Conservation (phyloP, 2,329 filamentous ascomycete species). For the Talaromyces sp. region DNA sequence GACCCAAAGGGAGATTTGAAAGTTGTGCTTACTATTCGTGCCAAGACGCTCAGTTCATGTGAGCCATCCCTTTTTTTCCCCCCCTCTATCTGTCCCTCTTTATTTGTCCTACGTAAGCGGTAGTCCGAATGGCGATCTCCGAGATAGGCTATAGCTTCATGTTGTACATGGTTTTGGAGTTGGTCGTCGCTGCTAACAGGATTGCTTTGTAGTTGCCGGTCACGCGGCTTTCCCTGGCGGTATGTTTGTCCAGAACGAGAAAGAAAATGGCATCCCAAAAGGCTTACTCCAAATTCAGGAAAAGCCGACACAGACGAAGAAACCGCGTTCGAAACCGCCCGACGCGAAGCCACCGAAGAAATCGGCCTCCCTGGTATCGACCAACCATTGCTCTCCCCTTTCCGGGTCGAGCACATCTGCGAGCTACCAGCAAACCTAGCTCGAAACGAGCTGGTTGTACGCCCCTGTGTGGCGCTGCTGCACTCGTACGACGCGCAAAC, state of each 20-base stretch:
- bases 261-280: neutral
- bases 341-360: constrained; percentile 87
- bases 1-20: constrained; percentile 73
- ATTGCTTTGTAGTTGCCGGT: constrained; percentile 52
- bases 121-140: neutral
- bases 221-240: constrained; percentile 85
- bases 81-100: neutral
- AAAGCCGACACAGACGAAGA: constrained; percentile 53
- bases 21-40: constrained; percentile 59
- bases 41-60: constrained; percentile 55
- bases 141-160: neutral
- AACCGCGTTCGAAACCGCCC: constrained; percentile 69
- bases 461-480: constrained; percentile 73
- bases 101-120: neutral
- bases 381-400: constrained; percentile 68
- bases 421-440: constrained; percentile 72
- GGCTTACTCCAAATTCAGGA: constrained; percentile 25
- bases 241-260: constrained; percentile 25
- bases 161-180: neutral
- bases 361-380: constrained; percentile 73
- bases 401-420: constrained; percentile 82
- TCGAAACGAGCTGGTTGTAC: constrained; percentile 66
- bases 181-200: neutral
- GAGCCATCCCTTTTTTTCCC: constrained; percentile 15
- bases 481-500: constrained; percentile 52